phyloP scores from a whole-genome alignment of 2,329 filamentous ascomycete species.

The Bipolaris gigantea region DNA sequence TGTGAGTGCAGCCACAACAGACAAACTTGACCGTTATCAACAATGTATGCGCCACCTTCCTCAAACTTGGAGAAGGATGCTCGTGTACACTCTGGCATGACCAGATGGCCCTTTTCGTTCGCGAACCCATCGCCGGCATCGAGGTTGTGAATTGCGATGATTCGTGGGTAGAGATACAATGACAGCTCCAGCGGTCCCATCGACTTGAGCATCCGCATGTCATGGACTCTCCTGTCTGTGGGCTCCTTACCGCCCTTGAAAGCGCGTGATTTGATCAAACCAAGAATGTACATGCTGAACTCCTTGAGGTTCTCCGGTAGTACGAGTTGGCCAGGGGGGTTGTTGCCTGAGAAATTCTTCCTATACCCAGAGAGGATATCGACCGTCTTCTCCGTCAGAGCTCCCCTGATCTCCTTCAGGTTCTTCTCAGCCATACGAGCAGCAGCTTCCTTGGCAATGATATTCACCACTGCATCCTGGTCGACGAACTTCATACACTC shows the following conservation, averaged over 20 bases:
- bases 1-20: constrained; percentile 91
- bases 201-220: constrained; percentile 84
- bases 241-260: constrained; percentile 92
- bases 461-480: constrained; percentile 85
- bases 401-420: constrained; percentile 82
- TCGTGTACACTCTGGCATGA: constrained; percentile 77
- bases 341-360: constrained; percentile 84
- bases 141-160: constrained; percentile 89
- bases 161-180: constrained; percentile 91
- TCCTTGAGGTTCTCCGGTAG: constrained; percentile 96
- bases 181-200: constrained; percentile 86
- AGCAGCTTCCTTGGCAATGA: constrained; percentile 91
- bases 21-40: constrained; percentile 92
- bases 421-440: constrained; percentile 76
- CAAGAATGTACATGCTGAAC: constrained; percentile 93
- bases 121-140: constrained; percentile 86
- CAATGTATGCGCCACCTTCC: constrained; percentile 88
- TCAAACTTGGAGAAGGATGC: constrained; percentile 87
- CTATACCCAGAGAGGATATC: constrained; percentile 90
- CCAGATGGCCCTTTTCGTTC: constrained; percentile 86
- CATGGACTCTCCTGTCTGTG: constrained; percentile 85
- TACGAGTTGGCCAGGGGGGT: constrained; percentile 89
- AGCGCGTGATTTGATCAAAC: constrained; percentile 83
- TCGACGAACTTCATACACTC: constrained; percentile 92
- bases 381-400: constrained; percentile 86